Evolutionary conservation across 495 filamentous ascomycete species (phyloP).

Genomic region (Lichina pygmaea): DNA sequence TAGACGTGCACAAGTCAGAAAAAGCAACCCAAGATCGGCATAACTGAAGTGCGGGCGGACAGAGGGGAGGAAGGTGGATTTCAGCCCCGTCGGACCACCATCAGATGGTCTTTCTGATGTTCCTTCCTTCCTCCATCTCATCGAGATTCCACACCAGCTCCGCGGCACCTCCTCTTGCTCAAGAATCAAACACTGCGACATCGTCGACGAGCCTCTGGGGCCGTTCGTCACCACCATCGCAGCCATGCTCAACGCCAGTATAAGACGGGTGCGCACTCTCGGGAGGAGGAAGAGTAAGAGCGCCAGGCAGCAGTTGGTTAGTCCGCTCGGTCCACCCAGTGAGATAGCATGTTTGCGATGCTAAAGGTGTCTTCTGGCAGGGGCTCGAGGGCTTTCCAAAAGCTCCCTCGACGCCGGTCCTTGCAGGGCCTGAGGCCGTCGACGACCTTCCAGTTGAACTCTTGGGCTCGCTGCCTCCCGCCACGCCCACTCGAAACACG

Average conservation of each 20-base stretch:
- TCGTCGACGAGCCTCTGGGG: too few relatives aligned
- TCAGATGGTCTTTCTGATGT: too few relatives aligned
- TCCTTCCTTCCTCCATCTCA: too few relatives aligned
- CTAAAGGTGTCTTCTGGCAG: background rate
- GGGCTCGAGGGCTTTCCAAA: background rate
- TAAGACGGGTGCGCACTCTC: background rate
- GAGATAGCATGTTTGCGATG: too few relatives aligned
- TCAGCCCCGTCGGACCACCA: too few relatives aligned
- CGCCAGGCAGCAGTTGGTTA: background rate
- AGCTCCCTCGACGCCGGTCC: background rate
- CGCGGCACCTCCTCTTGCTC: too few relatives aligned
- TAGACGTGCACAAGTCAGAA: too few relatives aligned
- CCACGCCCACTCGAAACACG: background rate
- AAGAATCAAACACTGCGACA: too few relatives aligned
- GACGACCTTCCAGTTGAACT: background rate
- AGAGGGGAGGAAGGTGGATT: too few relatives aligned
- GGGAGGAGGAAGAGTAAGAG: background rate
- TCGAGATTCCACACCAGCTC: too few relatives aligned
- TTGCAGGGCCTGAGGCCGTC: background rate
- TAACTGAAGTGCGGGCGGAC: too few relatives aligned
- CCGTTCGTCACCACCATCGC: background rate
- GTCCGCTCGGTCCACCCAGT: background rate
- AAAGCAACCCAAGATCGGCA: too few relatives aligned
- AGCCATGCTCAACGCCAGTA: background rate
- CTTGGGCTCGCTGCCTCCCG: background rate